Evolutionary conservation across 805 yeast species (phyloP).

Genomic region (Wickerhamiella siamensis): DNA sequence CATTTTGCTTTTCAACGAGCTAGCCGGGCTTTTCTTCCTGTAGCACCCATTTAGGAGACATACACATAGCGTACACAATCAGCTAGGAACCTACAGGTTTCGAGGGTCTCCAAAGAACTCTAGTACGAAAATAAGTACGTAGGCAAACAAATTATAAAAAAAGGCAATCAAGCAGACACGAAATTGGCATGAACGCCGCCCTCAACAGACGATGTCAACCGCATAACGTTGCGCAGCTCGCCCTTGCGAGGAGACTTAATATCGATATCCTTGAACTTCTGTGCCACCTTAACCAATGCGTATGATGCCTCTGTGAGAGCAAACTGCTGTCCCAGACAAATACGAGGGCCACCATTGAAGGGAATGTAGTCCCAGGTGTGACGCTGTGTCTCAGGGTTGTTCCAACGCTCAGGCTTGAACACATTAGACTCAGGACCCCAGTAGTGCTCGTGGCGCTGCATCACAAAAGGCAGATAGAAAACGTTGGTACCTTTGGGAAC

Average conservation of each 20-base stretch:
- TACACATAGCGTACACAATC: no score
- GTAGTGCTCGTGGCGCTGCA: constrained; percentile 29
- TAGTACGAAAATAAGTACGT: no score
- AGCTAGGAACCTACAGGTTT: no score
- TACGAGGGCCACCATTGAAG: constrained; percentile 43
- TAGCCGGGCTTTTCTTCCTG: no score
- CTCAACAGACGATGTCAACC: constrained; percentile 15
- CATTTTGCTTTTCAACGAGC: no score
- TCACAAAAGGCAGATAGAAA: constrained; percentile 28
- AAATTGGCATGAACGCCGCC: constrained; percentile 17
- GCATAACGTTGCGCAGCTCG: constrained; percentile 11
- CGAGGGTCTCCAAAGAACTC: no score
- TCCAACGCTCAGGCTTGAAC: constrained; percentile 39
- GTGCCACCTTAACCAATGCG: constrained; percentile 29
- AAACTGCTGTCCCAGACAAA: constrained; percentile 42
- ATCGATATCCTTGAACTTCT: constrained; percentile 20
- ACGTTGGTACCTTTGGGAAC: constrained; percentile 33
- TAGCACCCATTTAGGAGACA: no score
- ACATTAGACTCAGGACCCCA: constrained; percentile 34
- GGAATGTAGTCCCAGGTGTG: constrained; percentile 38
- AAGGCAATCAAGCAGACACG: not conserved
- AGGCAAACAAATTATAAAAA: no score
- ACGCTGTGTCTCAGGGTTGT: constrained; percentile 20
- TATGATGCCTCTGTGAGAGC: constrained; percentile 40
- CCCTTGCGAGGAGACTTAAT: constrained; percentile 10